Base-by-base conservation (phyloP, 23 red algal genomes). In the Gracilaria gracilis region DNA sequence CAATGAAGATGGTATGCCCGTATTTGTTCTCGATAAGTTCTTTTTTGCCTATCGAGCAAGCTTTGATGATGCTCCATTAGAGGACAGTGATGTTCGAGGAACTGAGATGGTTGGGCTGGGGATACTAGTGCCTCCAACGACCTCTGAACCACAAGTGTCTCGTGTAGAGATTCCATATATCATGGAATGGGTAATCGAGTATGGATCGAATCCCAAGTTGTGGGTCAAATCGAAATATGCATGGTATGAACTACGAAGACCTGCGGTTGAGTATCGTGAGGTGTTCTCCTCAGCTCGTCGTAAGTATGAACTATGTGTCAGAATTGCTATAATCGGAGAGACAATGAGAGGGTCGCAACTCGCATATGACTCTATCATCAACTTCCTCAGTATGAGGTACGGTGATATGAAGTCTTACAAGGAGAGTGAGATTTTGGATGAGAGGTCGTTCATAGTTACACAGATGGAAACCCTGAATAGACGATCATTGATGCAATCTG, bases 131-230 rank as follows among this genome's bases (percentile, higher is more conserved):
- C 89, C 89, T 12, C 89, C 89, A 39, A 47, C 47, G 17, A 42
- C 24, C 24, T 84, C 79, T 49, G 46, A 17, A 19, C 37, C 79
- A 17, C 33, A 92, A 34, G 79, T 44, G 27, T 40, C 47, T 34
- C 67, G 77, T 24, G 89, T 92, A 1, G 66, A 83, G 65, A 84
- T 92, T 59, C 75, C 37, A 24, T 36, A 39, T 24, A 64, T 92
- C 25, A 54, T 57, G 61, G 79, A 92, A 25, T 92, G 89, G 89
- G 44, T 59, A n/a, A 92, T 92, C 59, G 89, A 92, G 65, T 92
- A 92, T 84, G 80, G 78, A 16, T 58, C 33, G 25, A 76, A 76
- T 31, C 79, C 58, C 6, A 84, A 83, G 65, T 54, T 92, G 37
- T 92, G 89, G 89, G 66, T 83, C 20, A 92, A 92, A 51, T 74